phyloP scores from a whole-genome alignment of 352 stramenopile species.

The Halophytophthora polymorphica region DNA sequence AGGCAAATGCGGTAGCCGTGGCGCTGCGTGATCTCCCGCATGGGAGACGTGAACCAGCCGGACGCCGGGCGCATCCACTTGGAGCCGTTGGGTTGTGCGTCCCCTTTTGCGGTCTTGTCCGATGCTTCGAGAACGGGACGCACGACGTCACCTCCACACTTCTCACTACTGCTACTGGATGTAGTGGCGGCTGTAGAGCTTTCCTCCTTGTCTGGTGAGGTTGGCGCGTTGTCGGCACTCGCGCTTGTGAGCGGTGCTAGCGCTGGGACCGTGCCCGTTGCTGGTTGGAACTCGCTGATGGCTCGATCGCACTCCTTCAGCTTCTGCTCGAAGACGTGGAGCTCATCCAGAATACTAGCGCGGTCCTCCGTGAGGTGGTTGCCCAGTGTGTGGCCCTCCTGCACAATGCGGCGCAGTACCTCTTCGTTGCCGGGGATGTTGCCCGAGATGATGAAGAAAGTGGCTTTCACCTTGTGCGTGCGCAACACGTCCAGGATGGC shows the following conservation, averaged over 20 bases:
- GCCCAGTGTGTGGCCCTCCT: conserved; percentile 70
- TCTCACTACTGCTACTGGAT: conserved; percentile 5
- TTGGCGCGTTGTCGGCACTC: conserved; percentile 10
- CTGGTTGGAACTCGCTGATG: conserved; percentile 44
- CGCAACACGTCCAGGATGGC: conserved; percentile 73
- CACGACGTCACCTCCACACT: conserved; percentile 1
- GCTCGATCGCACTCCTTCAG: conserved; percentile 71
- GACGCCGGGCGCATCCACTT: conserved; percentile 84
- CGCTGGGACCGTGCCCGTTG: neutral
- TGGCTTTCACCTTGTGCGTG: conserved; percentile 60
- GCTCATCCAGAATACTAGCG: conserved; percentile 72
- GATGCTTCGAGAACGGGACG: neutral
- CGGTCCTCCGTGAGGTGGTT: conserved; percentile 84
- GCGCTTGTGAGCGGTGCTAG: conserved; percentile 12
- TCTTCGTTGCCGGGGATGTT: conserved; percentile 68
- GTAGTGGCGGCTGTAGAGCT: conserved; percentile 6
- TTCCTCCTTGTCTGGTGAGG: neutral
- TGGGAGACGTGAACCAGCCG: conserved; percentile 81
- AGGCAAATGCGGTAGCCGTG: conserved; percentile 86
- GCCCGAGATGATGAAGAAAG: conserved; percentile 85
- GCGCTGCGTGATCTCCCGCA: conserved; percentile 64
- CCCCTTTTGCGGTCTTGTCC: conserved; percentile 1
- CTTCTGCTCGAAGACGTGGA: conserved; percentile 83
- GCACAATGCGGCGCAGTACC: conserved; percentile 67
- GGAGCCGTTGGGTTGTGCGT: neutral